Percentiles rank a stretch among this genome's conserved stretches.
phyloP scores from a whole-genome alignment of 345 rosid species.

The Arabidopsis suecica region DNA sequence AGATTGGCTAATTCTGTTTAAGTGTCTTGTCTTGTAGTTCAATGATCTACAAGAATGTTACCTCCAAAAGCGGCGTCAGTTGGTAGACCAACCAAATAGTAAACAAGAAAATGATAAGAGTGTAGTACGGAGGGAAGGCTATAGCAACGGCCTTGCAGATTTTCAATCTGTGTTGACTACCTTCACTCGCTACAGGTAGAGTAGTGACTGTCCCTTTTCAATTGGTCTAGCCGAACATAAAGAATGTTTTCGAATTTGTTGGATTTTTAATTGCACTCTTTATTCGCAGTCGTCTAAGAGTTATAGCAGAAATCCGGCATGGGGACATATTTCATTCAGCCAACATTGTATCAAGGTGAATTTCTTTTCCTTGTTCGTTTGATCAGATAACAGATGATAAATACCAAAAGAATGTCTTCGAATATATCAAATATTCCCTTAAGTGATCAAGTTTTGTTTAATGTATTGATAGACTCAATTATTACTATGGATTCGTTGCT shows the following conservation, averaged over 20 bases:
- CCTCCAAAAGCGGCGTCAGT: constrained; percentile 89
- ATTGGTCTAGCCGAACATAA: constrained; percentile 5
- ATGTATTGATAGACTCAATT: constrained; percentile 36
- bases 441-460: constrained; percentile 31
- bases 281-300: constrained; percentile 81
- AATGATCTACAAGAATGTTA: constrained; percentile 94
- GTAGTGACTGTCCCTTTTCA: constrained; percentile 22
- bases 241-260: constrained; percentile 7
- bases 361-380: constrained; percentile 31
- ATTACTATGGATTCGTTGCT: constrained; percentile 33
- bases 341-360: constrained; percentile 94
- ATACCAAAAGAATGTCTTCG: constrained; percentile 4
- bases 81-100: constrained; percentile 61
- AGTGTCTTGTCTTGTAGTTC: constrained; percentile 58
- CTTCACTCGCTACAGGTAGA: constrained; percentile 88
- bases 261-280: constrained; percentile 30
- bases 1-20: constrained; percentile 26
- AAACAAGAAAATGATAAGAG: constrained; percentile 68
- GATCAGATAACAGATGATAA: constrained; percentile 19
- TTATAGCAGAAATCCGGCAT: constrained; percentile 92
- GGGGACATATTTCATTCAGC: constrained; percentile 98
- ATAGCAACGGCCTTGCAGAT: constrained; percentile 81
- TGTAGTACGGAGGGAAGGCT: constrained; percentile 77
- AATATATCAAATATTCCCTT: neutral
- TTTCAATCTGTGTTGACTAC: constrained; percentile 89